phyloP scores from a whole-genome alignment of 495 filamentous ascomycete species.

The Podospora australis region DNA sequence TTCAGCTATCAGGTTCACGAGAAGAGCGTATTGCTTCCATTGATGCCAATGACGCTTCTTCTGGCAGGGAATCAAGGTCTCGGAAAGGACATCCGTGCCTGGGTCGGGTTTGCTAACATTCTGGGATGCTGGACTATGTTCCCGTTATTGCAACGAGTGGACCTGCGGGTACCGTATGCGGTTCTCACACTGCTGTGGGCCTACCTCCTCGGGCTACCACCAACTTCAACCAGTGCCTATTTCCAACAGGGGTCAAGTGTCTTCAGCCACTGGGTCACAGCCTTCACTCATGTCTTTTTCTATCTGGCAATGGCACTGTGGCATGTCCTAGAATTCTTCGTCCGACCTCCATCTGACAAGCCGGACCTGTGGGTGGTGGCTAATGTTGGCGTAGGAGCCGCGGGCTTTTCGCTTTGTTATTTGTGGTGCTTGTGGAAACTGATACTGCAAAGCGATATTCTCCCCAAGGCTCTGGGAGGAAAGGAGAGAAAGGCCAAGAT shows the following conservation, averaged over 20 bases:
- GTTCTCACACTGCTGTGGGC: conserved; percentile 83
- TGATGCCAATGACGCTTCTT: conserved; percentile 85
- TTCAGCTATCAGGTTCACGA: conserved; percentile 98
- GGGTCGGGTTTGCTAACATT: conserved; percentile 89
- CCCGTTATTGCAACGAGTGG: conserved; percentile 79
- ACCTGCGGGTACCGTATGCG: conserved; percentile 74
- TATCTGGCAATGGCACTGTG: conserved; percentile 71
- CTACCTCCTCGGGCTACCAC: conserved; percentile 81
- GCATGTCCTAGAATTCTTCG: conserved; percentile 67
- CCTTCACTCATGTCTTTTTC: conserved; percentile 63
- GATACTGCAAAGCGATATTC: conserved; percentile 51
- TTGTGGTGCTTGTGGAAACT: conserved; percentile 79
- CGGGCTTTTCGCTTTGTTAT: conserved; percentile 80
- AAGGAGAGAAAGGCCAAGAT: conserved; percentile 33
- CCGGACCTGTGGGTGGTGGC: conserved; percentile 91
- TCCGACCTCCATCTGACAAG: conserved; percentile 62
- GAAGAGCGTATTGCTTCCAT: conserved; percentile 86
- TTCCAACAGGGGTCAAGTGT: conserved; percentile 39
- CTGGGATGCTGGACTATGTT: conserved; percentile 92
- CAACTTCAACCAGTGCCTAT: conserved; percentile 64
- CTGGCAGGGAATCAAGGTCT: conserved; percentile 72
- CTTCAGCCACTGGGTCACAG: conserved; percentile 48
- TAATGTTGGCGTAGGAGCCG: conserved; percentile 79
- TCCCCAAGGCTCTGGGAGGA: conserved; percentile 19
- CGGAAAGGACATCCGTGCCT: conserved; percentile 66